These are phyloP conservation scores for Lactarius tabidus DNA, from an alignment of 768 basidiomycete species.

Conservation along the genomic window DNA sequence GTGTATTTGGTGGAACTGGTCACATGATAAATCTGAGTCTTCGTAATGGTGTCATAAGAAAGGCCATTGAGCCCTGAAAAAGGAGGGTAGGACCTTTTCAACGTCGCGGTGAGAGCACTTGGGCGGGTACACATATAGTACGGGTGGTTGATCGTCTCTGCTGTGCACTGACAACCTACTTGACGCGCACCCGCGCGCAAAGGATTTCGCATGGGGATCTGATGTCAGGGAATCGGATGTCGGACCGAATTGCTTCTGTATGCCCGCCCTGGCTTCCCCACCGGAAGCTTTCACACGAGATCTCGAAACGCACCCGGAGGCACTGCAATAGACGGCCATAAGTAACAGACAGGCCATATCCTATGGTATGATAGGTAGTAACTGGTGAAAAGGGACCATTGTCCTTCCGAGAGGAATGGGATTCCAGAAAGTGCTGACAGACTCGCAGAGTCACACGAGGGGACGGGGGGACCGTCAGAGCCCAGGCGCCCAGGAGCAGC, in stretches of 20 bases:
- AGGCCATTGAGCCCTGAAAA: neutral
- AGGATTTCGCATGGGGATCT: neutral
- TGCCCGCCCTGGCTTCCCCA: neutral
- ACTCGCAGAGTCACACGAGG: neutral
- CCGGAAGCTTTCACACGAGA: neutral
- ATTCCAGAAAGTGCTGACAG: conserved; percentile 1
- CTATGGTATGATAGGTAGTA: neutral
- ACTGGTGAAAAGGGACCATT: neutral
- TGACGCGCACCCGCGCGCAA: neutral
- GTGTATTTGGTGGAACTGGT: neutral
- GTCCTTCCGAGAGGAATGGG: neutral
- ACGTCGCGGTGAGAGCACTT: neutral
- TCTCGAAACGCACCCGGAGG: neutral
- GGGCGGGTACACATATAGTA: neutral
- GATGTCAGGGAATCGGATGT: conserved; percentile 9
- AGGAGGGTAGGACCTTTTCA: neutral
- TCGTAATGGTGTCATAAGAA: neutral
- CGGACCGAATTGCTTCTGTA: conserved; percentile 3
- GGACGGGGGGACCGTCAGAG: neutral
- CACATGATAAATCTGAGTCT: too few relatives aligned
- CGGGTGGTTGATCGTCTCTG: neutral
- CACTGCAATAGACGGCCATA: neutral
- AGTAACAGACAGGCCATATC: neutral
- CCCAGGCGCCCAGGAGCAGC: too few relatives aligned
- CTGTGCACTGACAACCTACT: neutral